These are phyloP conservation scores for Salix udensis DNA, from an alignment of 345 rosid species.

Conservation along the genomic window DNA sequence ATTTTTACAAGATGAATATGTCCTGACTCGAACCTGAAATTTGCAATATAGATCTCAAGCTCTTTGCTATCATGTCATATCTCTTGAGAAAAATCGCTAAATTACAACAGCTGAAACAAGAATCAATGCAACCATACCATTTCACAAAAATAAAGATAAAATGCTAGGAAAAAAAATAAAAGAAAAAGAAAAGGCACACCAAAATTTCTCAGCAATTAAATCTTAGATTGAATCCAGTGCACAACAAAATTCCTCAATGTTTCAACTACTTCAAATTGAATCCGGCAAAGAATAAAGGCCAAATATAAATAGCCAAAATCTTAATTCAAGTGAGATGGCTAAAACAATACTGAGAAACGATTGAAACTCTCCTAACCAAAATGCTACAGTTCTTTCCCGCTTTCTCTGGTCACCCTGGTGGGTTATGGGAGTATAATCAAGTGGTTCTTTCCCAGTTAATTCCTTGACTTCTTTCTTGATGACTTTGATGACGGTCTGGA, in stretches of 20 bases:
- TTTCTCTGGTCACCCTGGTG: background rate
- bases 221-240: too few relatives aligned
- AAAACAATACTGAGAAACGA: background rate
- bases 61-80: rapidly evolving
- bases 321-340: background rate
- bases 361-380: background rate
- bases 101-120: background rate
- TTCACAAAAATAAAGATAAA: background rate
- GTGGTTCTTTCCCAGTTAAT: constrained; percentile 26
- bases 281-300: background rate
- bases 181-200: too few relatives aligned
- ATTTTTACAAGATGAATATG: too few relatives aligned
- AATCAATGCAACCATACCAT: background rate
- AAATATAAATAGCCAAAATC: constrained; percentile 4
- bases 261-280: background rate
- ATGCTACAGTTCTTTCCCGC: background rate
- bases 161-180: background rate
- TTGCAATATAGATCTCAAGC: too few relatives aligned
- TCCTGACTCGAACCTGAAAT: rapidly evolving
- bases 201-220: too few relatives aligned
- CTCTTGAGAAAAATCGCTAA: too few relatives aligned
- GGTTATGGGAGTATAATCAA: background rate
- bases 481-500: constrained; percentile 75
- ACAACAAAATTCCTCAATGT: background rate
- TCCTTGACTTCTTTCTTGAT: constrained; percentile 86